Base-by-base conservation (phyloP, 2,329 filamentous ascomycete genomes). In the Fusarium lateritium region DNA sequence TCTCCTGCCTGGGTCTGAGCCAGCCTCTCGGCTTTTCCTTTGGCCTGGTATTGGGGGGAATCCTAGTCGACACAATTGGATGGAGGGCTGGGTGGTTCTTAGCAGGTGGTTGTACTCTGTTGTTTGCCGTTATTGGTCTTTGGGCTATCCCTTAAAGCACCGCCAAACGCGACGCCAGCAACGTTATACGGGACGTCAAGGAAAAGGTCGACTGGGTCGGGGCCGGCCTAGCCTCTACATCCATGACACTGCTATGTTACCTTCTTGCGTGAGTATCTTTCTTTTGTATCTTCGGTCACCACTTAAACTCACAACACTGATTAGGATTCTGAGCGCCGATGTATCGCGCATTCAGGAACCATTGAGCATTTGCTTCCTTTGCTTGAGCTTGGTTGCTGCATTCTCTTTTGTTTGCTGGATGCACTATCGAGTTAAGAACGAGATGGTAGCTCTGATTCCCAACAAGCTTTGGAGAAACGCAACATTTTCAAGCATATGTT, bases 391-490 rank as follows among this genome's bases (percentile, higher is more conserved):
- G 5, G 67, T 79, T 5, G 66, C 82, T 4, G 75, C 88, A 3
- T 82, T 83, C 0, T 70, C 76, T 0, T 90, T 90, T 71, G 76
- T 85, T 43, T 71, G 78, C 14, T 91, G 88, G 88, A 82, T 88
- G 42, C 79, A 81, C 10, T 79, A 78, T 6, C 85, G 84, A 46
- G 83, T 85, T 47, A 79, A 76, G 10, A 69, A 76, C 1, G 78
- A 80, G 9, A 79, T 79, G 13, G 83, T 86, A 8, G 87, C 87
- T 1, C 74, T 91, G 8, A 89, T 91, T 21, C 88, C 88, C 0
- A 90, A 90, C 72, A 83, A 82, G 0, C 76, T 91, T 0, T 91
- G 88, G 89, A 82, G 77, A n/a, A 89, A 87, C 46, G 73, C 75
- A 0, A 76, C 84, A 5, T 91, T 91, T 70, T 83, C 85, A 0